Conservation (phyloP, 2,329 filamentous ascomycete species). For the Fusarium verticillioides region DNA sequence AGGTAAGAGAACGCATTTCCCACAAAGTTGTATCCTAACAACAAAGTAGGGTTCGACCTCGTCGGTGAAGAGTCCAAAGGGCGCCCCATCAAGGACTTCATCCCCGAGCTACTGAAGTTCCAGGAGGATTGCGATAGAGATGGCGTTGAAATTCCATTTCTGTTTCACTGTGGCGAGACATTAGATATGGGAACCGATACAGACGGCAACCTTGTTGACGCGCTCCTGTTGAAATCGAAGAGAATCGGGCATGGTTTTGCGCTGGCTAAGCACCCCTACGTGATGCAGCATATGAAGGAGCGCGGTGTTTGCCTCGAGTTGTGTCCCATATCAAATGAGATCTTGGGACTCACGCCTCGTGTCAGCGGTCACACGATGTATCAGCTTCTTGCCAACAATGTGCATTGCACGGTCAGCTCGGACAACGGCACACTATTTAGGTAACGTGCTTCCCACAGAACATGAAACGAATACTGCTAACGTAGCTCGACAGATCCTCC, state of each 20-base stretch:
- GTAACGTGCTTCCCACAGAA: slow-evolving; percentile 53
- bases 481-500: slow-evolving; percentile 63
- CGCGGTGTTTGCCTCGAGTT: slow-evolving; percentile 77
- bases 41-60: slow-evolving; percentile 70
- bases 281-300: slow-evolving; percentile 74
- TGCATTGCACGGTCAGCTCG: slow-evolving; percentile 79
- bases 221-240: slow-evolving; percentile 72
- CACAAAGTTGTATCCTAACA: neutral
- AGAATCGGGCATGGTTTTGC: slow-evolving; percentile 81
- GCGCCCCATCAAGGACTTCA: slow-evolving; percentile 66
- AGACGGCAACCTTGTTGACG: slow-evolving; percentile 76
- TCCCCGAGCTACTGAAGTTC: slow-evolving; percentile 67
- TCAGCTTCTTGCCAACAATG: slow-evolving; percentile 74
- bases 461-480: neutral
- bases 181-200: slow-evolving; percentile 71
- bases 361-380: slow-evolving; percentile 75
- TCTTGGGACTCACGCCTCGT: slow-evolving; percentile 74
- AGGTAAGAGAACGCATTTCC: slow-evolving; percentile 56
- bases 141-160: slow-evolving; percentile 71
- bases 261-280: slow-evolving; percentile 71
- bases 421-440: slow-evolving; percentile 80
- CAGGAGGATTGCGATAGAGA: slow-evolving; percentile 59
- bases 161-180: slow-evolving; percentile 83
- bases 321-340: slow-evolving; percentile 82
- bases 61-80: slow-evolving; percentile 75